Evolutionary conservation across 768 basidiomycete species (phyloP).

Genomic region (Russula sp.): DNA sequence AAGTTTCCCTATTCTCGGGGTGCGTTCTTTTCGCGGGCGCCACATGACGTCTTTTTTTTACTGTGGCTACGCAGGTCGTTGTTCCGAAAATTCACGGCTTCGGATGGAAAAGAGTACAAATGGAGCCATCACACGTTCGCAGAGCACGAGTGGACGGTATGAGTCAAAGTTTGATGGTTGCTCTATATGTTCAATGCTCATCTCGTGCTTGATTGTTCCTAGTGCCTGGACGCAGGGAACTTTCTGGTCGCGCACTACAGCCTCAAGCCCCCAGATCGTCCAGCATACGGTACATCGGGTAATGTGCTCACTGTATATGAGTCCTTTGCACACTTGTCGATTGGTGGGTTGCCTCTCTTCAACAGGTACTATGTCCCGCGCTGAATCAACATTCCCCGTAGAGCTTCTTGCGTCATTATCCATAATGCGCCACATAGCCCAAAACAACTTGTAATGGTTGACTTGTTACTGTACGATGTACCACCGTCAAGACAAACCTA

Average conservation of each 20-base stretch:
- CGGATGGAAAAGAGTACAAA: constrained; percentile 64
- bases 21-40: constrained; percentile 33
- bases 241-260: constrained; percentile 60
- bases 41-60: constrained; percentile 1
- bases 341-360: constrained; percentile 38
- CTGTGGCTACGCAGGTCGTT: constrained; percentile 43
- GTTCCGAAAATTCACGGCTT: constrained; percentile 59
- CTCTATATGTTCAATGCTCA: not conserved
- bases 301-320: constrained; percentile 58
- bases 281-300: constrained; percentile 55
- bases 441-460: constrained; percentile 20
- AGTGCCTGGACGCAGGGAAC: constrained; percentile 55
- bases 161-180: constrained; percentile 28
- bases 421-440: constrained; percentile 26
- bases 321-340: constrained; percentile 43
- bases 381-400: constrained; percentile 2
- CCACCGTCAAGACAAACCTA: not conserved
- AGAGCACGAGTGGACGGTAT: constrained; percentile 72
- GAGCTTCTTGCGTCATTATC: constrained; percentile 23
- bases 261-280: constrained; percentile 48
- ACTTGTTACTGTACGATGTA: not conserved
- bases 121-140: constrained; percentile 53
- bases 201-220: constrained; percentile 8
- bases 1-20: constrained; percentile 60
- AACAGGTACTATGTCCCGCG: too few species aligned